Evolutionary conservation across 1,284 basidiomycete species (phyloP).

Genomic region (Fomes fomentarius): DNA sequence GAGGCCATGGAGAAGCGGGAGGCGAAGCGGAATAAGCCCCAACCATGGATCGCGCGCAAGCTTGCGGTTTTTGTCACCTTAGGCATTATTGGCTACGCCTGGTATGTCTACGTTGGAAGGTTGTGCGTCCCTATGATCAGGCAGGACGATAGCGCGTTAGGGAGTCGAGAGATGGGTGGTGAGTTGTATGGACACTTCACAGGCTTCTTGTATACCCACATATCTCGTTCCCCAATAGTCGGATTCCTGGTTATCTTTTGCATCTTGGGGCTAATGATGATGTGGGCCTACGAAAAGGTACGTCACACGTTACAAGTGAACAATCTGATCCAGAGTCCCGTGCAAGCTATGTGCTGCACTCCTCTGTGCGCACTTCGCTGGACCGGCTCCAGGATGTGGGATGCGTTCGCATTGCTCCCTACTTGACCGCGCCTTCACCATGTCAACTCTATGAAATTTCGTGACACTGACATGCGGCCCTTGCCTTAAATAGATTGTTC

Average conservation of each 20-base stretch:
- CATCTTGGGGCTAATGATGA: conserved; percentile 66
- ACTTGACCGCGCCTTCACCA: too few relatives aligned
- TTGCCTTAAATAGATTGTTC: conserved; percentile 47
- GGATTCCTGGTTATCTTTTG: conserved; percentile 60
- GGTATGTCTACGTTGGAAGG: conserved; percentile 73
- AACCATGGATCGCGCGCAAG: conserved; percentile 68
- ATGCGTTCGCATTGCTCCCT: too few relatives aligned
- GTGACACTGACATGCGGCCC: not conserved
- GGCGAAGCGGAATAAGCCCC: conserved; percentile 43
- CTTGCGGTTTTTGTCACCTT: conserved; percentile 54
- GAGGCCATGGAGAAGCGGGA: conserved; percentile 46
- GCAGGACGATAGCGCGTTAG: conserved; percentile 41
- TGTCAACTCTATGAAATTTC: not conserved
- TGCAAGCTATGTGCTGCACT: too few relatives aligned
- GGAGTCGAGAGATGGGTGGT: conserved; percentile 58
- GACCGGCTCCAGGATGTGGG: too few relatives aligned
- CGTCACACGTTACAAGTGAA: conserved; percentile 12
- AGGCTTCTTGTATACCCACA: conserved; percentile 1
- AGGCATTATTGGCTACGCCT: conserved; percentile 60
- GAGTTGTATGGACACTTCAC: conserved; percentile 36
- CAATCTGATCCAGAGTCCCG: too few relatives aligned
- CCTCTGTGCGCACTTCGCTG: too few relatives aligned
- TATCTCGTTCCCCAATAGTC: conserved; percentile 43
- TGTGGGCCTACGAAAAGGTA: conserved; percentile 75
- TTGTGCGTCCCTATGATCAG: conserved; percentile 69